Percentiles rank a stretch among this genome's conserved stretches.
Conservation (phyloP, 495 filamentous ascomycete genomes). For the Trichoderma erinaceum region DNA sequence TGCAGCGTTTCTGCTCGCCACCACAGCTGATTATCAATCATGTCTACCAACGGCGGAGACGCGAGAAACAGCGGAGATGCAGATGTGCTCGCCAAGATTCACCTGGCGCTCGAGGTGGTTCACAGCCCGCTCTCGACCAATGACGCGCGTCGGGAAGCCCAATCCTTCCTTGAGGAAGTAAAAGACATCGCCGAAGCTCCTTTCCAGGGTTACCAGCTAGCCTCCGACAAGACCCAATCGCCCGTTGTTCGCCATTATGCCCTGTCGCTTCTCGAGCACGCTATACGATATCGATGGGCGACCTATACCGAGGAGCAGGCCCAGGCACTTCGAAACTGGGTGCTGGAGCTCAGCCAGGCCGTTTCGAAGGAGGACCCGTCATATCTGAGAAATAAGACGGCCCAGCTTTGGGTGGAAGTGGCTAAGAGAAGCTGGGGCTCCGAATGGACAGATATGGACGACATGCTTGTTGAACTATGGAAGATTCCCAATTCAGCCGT, state of each 20-base stretch:
- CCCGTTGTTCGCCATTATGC: constrained; percentile 88
- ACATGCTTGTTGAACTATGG: constrained; percentile 76
- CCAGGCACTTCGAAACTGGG: constrained; percentile 59
- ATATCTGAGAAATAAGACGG: constrained; percentile 88
- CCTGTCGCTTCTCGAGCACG: constrained; percentile 81
- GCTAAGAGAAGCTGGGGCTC: constrained; percentile 87
- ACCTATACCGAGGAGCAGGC: constrained; percentile 60
- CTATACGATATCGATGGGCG: constrained; percentile 74
- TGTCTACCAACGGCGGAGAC: constrained; percentile 19
- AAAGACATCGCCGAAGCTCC: constrained; percentile 74
- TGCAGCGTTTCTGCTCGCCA: constrained; percentile 4
- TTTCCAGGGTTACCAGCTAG: constrained; percentile 77
- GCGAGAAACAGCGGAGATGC: constrained; percentile 19
- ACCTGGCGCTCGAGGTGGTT: constrained; percentile 76
- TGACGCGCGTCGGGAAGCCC: constrained; percentile 74
- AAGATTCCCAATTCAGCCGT: constrained; percentile 51
- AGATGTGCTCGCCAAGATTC: constrained; percentile 52
- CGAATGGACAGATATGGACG: constrained; percentile 94
- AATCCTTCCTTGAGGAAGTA: constrained; percentile 72
- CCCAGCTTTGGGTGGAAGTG: constrained; percentile 91
- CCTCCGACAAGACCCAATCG: constrained; percentile 61
- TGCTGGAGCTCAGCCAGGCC: constrained; percentile 69
- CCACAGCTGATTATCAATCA: not conserved
- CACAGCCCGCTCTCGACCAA: constrained; percentile 79
- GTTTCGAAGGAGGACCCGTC: constrained; percentile 66